Conservation (phyloP, 1,284 basidiomycete species). For the Ustilago tritici region DNA sequence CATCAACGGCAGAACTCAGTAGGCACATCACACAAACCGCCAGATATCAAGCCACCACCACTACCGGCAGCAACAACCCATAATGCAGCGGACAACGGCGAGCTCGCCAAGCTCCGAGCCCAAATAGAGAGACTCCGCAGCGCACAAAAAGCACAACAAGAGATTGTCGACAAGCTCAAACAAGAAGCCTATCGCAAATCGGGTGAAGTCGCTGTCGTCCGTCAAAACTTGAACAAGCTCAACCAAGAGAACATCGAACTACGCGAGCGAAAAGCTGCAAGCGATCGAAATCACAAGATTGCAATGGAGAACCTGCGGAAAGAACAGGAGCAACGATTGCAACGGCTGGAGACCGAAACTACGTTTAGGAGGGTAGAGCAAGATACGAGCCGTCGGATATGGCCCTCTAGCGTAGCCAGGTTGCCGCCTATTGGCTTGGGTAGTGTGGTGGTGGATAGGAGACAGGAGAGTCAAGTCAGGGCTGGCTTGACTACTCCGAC, state of each 20-base stretch:
- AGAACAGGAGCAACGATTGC: conserved; percentile 52
- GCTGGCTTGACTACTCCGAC: conserved; percentile 50
- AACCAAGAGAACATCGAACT: conserved; percentile 53
- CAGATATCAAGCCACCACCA: conserved; percentile 12
- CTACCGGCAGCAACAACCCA: neutral
- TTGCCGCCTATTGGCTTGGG: conserved; percentile 37
- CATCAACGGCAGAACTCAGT: neutral
- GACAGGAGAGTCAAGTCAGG: conserved; percentile 42
- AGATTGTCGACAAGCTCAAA: conserved; percentile 44
- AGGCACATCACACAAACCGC: conserved; percentile 8
- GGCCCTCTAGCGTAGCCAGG: conserved; percentile 56
- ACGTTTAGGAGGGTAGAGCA: conserved; percentile 62
- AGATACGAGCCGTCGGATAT: conserved; percentile 56
- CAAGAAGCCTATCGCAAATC: conserved; percentile 52
- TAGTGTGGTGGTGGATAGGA: conserved; percentile 19
- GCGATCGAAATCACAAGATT: conserved; percentile 50
- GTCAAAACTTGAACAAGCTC: conserved; percentile 54
- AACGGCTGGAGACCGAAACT: conserved; percentile 55
- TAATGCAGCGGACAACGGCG: neutral
- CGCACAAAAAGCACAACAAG: conserved; percentile 47
- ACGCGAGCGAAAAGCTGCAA: conserved; percentile 43
- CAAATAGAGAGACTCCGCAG: conserved; percentile 38
- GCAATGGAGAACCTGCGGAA: conserved; percentile 48
- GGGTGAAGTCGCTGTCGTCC: conserved; percentile 58
- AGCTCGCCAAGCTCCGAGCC: conserved; percentile 32